Percentiles rank a stretch among this genome's conserved stretches.
phyloP scores from a whole-genome alignment of 1,284 basidiomycete genomes.

The Ustilago loliicola region DNA sequence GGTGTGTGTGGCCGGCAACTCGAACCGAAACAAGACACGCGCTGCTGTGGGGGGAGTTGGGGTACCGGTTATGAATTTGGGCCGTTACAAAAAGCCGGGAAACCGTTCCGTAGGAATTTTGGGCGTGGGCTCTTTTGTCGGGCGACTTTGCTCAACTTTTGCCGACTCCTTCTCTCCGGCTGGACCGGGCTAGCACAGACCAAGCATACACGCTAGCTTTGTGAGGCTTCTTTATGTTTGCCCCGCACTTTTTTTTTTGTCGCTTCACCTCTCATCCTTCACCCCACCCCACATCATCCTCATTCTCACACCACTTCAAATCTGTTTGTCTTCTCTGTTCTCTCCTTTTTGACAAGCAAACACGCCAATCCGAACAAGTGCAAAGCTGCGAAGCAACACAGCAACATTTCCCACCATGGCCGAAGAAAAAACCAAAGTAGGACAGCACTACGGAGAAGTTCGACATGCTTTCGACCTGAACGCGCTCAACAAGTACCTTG shows the following conservation, averaged over 20 bases:
- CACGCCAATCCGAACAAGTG: no score
- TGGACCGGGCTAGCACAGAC: constrained; percentile 10
- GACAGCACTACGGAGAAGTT: constrained; percentile 57
- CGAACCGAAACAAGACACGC: no score
- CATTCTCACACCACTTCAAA: background rate
- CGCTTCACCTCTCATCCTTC: no score
- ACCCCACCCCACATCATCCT: background rate
- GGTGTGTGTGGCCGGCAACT: no score
- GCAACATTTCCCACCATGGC: background rate
- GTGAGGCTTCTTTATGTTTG: background rate
- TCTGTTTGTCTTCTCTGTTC: no score
- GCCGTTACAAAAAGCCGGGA: background rate
- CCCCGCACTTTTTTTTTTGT: constrained; percentile 6
- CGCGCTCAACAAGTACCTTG: constrained; percentile 75
- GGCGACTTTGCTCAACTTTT: no score
- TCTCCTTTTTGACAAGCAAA: no score
- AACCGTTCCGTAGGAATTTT: no score
- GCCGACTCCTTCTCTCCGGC: background rate
- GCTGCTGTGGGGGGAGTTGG: no score
- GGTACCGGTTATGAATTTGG: background rate
- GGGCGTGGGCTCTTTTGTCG: no score
- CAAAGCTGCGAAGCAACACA: no score
- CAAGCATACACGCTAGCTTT: background rate
- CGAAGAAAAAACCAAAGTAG: constrained; percentile 38
- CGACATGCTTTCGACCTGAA: constrained; percentile 53